Percentiles rank a stretch among this genome's conserved stretches.
phyloP scores from a whole-genome alignment of 176 grass and related monocot genomes.

The Thalia dealbata region DNA sequence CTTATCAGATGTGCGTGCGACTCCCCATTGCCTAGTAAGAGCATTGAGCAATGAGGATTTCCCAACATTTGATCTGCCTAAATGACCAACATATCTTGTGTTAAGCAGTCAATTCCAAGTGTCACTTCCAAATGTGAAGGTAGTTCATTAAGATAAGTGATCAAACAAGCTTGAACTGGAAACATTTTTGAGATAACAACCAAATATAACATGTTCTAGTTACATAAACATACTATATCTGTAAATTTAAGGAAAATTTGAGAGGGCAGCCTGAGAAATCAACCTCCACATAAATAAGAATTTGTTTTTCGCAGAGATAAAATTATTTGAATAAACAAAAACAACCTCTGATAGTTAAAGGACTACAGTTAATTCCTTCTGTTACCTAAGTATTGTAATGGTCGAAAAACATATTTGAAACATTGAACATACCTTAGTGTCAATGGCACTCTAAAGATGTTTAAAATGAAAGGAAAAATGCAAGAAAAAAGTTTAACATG shows the following conservation, averaged over 20 bases:
- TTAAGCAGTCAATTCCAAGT: background rate
- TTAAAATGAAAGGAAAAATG: background rate
- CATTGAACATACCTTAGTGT: too few relatives aligned
- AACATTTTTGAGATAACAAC: background rate
- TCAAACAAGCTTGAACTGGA: background rate
- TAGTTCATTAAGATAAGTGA: background rate
- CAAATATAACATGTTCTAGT: background rate
- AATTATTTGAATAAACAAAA: background rate
- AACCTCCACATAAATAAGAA: background rate
- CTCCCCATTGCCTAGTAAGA: constrained; percentile 93
- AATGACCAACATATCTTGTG: background rate
- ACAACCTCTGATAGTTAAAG: too few relatives aligned
- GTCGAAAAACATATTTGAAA: too few relatives aligned
- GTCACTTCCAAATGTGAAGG: background rate
- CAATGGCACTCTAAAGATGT: background rate
- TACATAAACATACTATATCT: background rate
- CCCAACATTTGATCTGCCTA: constrained; percentile 91
- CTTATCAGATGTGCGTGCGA: constrained; percentile 92
- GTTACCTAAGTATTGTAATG: too few relatives aligned
- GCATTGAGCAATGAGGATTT: constrained; percentile 88
- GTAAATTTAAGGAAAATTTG: background rate
- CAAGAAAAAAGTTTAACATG: background rate
- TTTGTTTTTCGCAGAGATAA: background rate
- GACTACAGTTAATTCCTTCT: too few relatives aligned
- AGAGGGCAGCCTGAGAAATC: background rate